Base-by-base conservation (phyloP, 257 asterid species). In the Solanum peruvianum region DNA sequence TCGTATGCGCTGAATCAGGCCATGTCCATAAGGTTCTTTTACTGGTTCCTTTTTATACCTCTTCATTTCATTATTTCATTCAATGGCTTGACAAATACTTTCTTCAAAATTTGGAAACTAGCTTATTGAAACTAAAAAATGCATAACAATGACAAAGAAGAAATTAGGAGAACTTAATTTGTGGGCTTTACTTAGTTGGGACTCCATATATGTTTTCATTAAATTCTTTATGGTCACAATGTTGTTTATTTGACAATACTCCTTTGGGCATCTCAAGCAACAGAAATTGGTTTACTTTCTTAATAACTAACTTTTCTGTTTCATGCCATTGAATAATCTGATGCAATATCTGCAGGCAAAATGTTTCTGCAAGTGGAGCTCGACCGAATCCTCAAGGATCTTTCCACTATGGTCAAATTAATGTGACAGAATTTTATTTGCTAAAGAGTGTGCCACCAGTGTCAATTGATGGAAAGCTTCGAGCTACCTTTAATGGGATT, bases 331-430 rank as follows among this genome's bases (percentile, higher is more conserved):
- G 56, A 41, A 56, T 70, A 49, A 62, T 10, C 16, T 64, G 41
- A 47, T 84, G 87, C 62, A 87, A 75, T 62, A 15, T 49, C 70
- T 41, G 86, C 93, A 97, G 99, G 97, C 98, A 93, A 93, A 97
- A 97, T 83, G 94, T 84, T 21, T 42, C 91, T 88, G 98, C 99
- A n/a, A 93, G 98, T 88, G 99, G 99, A 87, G 99, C 99, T 82
- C 98, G 99, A 73, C 99, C 99, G 3, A 97, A 97, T 66, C 99
- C 99, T 9, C 99, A 97, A 91, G 99, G 99, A 52, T 97, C 99
- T 11, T 97, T 93, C 89, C 99, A 89, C 87, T 97, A 97, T 29
- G 99, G 99, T 86, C 88, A 91, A 67, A 94, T 97, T 86, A 96
- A 94, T 42, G 96, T 97, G 16, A 96, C 99, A 5, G 95, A 95